These are phyloP conservation scores for Aulographum hederae DNA, from an alignment of 2,329 filamentous ascomycete genomes.

Conservation along the genomic window DNA sequence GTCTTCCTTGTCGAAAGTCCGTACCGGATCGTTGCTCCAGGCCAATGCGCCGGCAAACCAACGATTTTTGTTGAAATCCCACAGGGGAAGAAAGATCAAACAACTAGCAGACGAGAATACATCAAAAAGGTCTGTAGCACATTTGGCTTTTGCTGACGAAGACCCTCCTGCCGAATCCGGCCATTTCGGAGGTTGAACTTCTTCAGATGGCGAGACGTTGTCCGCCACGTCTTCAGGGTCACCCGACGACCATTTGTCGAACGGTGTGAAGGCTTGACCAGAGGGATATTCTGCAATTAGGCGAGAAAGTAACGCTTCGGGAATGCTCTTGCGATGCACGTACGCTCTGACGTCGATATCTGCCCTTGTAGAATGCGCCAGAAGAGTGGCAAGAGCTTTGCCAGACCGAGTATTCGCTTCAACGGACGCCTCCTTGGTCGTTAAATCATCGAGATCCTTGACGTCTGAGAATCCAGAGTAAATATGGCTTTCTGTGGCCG, in stretches of 20 bases:
- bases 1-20: slow-evolving; percentile 28
- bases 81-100: slow-evolving; percentile 4
- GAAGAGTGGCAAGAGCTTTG: background rate
- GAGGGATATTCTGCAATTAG: no score
- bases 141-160: background rate
- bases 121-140: slow-evolving; percentile 2
- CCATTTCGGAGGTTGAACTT: background rate
- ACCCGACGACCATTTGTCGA: background rate
- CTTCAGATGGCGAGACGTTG: background rate
- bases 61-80: slow-evolving; percentile 2
- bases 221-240: background rate
- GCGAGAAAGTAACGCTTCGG: no score
- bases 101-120: slow-evolving; percentile 2
- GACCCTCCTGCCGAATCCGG: slow-evolving; percentile 2
- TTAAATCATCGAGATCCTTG: background rate
- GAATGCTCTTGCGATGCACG: no score
- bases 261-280: no score
- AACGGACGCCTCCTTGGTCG: background rate
- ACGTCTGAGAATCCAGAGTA: background rate
- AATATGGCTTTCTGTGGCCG: background rate
- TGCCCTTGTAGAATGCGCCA: slow-evolving; percentile 1
- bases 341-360: no score
- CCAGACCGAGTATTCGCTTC: background rate
- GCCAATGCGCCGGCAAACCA: slow-evolving; percentile 9
- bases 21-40: slow-evolving; percentile 15